These are phyloP conservation scores for Populus hybrid DNA, from an alignment of 441 rosid species.

Conservation along the genomic window DNA sequence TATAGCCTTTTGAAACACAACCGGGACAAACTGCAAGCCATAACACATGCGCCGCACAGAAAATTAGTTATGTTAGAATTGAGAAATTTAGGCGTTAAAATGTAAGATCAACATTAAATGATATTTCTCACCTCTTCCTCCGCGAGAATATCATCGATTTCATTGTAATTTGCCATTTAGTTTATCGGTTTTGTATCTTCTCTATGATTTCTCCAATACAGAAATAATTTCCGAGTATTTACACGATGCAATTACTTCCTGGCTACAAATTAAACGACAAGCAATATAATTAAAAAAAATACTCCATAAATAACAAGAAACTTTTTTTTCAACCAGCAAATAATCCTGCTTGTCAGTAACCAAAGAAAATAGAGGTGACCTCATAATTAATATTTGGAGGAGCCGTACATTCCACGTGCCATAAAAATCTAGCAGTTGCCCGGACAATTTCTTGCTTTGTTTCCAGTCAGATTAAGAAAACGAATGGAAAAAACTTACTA, in stretches of 20 bases:
- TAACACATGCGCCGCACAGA: background rate
- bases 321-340: background rate
- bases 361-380: background rate
- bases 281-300: too few relatives aligned
- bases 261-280: background rate
- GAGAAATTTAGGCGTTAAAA: background rate
- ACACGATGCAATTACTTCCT: background rate
- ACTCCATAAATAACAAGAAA: too few relatives aligned
- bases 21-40: constrained; percentile 56
- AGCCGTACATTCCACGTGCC: background rate
- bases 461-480: background rate
- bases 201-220: background rate
- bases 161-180: constrained; percentile 52
- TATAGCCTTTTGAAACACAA: constrained; percentile 59
- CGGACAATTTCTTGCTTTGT: background rate
- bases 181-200: background rate
- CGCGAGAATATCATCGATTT: constrained; percentile 55
- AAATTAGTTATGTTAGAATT: background rate
- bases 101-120: background rate
- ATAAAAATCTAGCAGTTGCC: background rate
- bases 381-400: background rate
- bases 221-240: background rate
- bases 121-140: constrained; percentile 65
- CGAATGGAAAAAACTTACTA: background rate
- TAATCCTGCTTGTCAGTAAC: background rate